These are phyloP conservation scores for Hemileccinum impolitum DNA, from an alignment of 768 basidiomycete species.

Conservation along the genomic window DNA sequence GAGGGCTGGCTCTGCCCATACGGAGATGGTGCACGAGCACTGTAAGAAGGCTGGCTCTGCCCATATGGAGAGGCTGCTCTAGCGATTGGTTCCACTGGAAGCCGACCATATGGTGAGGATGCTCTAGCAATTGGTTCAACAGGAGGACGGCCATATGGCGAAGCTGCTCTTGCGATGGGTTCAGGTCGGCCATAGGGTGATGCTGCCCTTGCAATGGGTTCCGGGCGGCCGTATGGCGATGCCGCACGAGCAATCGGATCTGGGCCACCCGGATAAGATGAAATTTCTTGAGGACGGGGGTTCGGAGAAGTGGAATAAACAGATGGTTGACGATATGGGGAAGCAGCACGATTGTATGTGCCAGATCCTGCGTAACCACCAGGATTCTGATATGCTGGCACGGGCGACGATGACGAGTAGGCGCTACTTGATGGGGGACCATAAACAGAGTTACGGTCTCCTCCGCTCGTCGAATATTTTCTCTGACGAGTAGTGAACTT, in stretches of 20 bases:
- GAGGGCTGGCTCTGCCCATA: slow-evolving; percentile 24
- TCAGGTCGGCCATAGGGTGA: slow-evolving; percentile 35
- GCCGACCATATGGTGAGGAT: slow-evolving; percentile 33
- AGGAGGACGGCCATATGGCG: slow-evolving; percentile 33
- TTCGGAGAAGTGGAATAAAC: slow-evolving; percentile 45
- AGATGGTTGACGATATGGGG: slow-evolving; percentile 32
- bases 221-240: slow-evolving; percentile 38
- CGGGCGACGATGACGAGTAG: slow-evolving; percentile 28
- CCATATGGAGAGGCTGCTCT: slow-evolving; percentile 35
- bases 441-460: slow-evolving; percentile 26
- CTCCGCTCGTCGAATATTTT: slow-evolving; percentile 44
- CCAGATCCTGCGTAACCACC: slow-evolving; percentile 28
- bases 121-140: slow-evolving; percentile 38
- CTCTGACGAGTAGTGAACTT: slow-evolving; percentile 36
- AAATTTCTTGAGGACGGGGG: slow-evolving; percentile 44
- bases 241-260: slow-evolving; percentile 31
- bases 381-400: slow-evolving; percentile 25
- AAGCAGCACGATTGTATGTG: slow-evolving; percentile 32
- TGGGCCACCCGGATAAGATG: slow-evolving; percentile 37
- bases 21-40: slow-evolving; percentile 31
- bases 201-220: slow-evolving; percentile 16
- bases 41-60: slow-evolving; percentile 22
- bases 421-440: slow-evolving; percentile 6
- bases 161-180: slow-evolving; percentile 28
- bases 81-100: slow-evolving; percentile 40